Evolutionary conservation across 805 yeast genomes (phyloP).

Genomic region (Lipomyces starkeyi): DNA sequence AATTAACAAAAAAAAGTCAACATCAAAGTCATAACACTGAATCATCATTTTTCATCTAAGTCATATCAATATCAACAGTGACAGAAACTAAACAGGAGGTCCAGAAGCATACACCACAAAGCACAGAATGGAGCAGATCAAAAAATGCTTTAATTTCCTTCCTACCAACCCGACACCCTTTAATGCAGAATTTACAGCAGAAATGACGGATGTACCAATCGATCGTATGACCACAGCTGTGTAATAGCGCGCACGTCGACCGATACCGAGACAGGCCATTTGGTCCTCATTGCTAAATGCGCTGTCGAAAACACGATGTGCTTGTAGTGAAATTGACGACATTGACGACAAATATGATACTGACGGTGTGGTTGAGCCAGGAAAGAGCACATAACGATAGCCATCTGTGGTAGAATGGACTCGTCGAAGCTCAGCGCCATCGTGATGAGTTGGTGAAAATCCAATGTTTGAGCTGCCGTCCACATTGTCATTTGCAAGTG

Average conservation of each 20-base stretch:
- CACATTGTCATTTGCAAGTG: not conserved
- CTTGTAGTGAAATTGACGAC: not conserved
- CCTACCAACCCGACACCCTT: not conserved
- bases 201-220: not conserved
- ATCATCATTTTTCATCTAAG: not conserved
- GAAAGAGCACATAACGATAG: slow-evolving; percentile 6
- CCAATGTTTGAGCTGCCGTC: not conserved
- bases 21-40: not conserved
- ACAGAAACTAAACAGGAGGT: slow-evolving; percentile 6
- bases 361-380: not conserved
- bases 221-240: not conserved
- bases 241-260: not conserved
- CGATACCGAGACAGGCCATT: not conserved
- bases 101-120: slow-evolving; percentile 12
- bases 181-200: not conserved
- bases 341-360: slow-evolving; percentile 7
- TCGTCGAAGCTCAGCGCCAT: slow-evolving; percentile 4
- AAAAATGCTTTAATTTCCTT: slow-evolving; percentile 4
- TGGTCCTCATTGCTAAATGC: not conserved
- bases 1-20: not conserved
- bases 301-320: slow-evolving; percentile 1
- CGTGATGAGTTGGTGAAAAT: not conserved
- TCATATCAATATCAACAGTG: not conserved
- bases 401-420: slow-evolving; percentile 8
- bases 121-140: slow-evolving; percentile 15